Conservation (phyloP, 2,329 filamentous ascomycete genomes). For the Aaosphaeria pasadenensis region DNA sequence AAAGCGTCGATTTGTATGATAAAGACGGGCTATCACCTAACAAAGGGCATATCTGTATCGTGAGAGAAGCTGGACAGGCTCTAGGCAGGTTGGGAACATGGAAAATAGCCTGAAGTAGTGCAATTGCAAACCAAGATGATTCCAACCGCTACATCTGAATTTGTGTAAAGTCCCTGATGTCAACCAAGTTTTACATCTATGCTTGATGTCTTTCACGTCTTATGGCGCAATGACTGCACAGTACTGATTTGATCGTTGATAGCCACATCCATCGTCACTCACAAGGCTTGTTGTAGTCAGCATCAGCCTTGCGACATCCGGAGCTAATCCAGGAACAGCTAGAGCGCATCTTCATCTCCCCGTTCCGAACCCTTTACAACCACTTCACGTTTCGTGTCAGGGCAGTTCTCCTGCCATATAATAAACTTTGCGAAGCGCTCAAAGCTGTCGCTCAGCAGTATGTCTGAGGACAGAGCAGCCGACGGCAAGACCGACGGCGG, state of each 20-base stretch:
- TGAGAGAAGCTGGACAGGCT: slow-evolving; percentile 75
- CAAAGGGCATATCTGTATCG: slow-evolving; percentile 63
- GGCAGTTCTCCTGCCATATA: slow-evolving; percentile 3
- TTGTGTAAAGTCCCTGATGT: too few species aligned
- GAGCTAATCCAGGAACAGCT: slow-evolving; percentile 1
- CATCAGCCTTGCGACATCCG: slow-evolving; percentile 5
- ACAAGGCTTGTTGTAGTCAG: not conserved
- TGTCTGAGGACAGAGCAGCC: slow-evolving; percentile 36
- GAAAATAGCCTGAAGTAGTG: slow-evolving; percentile 50
- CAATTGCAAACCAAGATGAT: too few species aligned
- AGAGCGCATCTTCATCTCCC: not conserved
- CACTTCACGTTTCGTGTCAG: slow-evolving; percentile 17
- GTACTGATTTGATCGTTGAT: too few species aligned
- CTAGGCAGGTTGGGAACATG: slow-evolving; percentile 77
- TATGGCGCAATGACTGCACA: too few species aligned
- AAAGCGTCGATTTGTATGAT: slow-evolving; percentile 27
- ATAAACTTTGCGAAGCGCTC: slow-evolving; percentile 12
- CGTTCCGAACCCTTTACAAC: slow-evolving; percentile 14
- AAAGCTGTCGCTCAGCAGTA: slow-evolving; percentile 22
- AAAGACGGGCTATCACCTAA: slow-evolving; percentile 8
- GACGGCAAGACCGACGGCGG: slow-evolving; percentile 24
- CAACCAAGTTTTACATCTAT: too few species aligned
- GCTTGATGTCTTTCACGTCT: too few species aligned
- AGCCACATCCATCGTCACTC: not conserved
- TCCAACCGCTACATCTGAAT: too few species aligned